Base-by-base conservation (phyloP, 2,329 filamentous ascomycete genomes). In the Dichotomopilus funicola region DNA sequence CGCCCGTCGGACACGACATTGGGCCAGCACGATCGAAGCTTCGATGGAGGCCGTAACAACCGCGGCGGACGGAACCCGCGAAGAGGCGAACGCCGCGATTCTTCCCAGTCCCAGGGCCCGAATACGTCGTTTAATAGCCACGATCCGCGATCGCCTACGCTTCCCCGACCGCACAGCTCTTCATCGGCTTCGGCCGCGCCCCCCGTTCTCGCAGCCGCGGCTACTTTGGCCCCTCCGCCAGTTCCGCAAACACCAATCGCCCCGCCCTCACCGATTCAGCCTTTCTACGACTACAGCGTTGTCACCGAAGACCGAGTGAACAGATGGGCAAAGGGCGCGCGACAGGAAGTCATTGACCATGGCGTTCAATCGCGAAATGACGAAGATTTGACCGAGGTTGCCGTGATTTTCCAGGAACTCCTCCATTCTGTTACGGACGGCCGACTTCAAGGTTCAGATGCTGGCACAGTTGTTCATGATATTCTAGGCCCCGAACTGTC, bases 391-490 rank as follows among this genome's bases (percentile, higher is more conserved):
- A 76, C 86, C 46, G 81, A 83, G 55, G 74, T 95, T 40, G 84
- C 86, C 35, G 80, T 80, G 11, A 75, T 96, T 27, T 90, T 91
- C 63, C 89, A 96, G 72, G 94, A 99, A 69, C 80, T 96, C 40
- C 81, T 94, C 38, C 84, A 86, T 59, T 84, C 89, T 37, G 85
- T 86, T 13, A 72, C 95, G 10, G 85, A 90, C 65, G 80, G 78
- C 43, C 81, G 85, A 49, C 71, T 96, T 46, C 76, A 80, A 41
- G 77, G 89, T 2, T 68, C 71, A 5, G 87, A 91, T 64, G 85
- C 88, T 48, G 92, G 91, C 33, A 74, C 72, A 19, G 80, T 85
- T 54, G 79, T 96, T 56, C 87, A 85, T 65, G 83, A 91, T 58
- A 87, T 96, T 33, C 73, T 95, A 36, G 80, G 79, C 13, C 74